phyloP scores from a whole-genome alignment of 2,329 filamentous ascomycete species.

The Coniochaeta pulveracea region DNA sequence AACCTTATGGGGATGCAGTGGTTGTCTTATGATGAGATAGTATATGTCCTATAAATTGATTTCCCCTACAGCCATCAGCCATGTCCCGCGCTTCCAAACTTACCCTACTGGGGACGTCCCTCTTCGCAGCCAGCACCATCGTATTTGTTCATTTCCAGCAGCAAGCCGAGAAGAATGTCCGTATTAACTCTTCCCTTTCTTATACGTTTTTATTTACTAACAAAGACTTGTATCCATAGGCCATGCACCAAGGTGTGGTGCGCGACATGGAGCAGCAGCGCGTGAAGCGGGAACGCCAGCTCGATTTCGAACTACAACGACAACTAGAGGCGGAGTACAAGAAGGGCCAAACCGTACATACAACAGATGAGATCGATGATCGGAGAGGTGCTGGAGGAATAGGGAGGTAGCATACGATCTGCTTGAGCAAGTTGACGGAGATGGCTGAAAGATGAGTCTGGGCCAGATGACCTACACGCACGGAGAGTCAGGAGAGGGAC shows the following conservation, averaged over 20 bases:
- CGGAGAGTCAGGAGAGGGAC: too few relatives aligned
- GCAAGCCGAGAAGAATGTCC: constrained; percentile 68
- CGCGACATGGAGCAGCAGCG: constrained; percentile 92
- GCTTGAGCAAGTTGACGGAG: too few relatives aligned
- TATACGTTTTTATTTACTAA: constrained; percentile 3
- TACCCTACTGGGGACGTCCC: constrained; percentile 67
- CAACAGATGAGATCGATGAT: constrained; percentile 11
- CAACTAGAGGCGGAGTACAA: constrained; percentile 80
- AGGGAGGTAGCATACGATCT: constrained; percentile 3
- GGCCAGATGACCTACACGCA: too few relatives aligned
- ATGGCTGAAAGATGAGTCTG: too few relatives aligned
- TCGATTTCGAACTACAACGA: constrained; percentile 89
- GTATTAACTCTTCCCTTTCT: constrained; percentile 19
- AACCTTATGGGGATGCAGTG: background rate
- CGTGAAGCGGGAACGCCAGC: constrained; percentile 78
- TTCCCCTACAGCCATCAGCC: constrained; percentile 5
- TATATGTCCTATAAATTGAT: background rate
- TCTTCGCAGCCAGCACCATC: constrained; percentile 67
- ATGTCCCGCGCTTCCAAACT: constrained; percentile 92
- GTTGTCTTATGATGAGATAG: constrained; percentile 1
- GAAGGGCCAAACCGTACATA: constrained; percentile 69
- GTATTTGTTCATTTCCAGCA: constrained; percentile 85
- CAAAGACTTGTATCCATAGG: constrained; percentile 34
- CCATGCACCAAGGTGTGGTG: constrained; percentile 91
- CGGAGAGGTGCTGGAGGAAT: background rate